Conservation (phyloP, 257 asterid species). For the Solanum lycopersicoides region DNA sequence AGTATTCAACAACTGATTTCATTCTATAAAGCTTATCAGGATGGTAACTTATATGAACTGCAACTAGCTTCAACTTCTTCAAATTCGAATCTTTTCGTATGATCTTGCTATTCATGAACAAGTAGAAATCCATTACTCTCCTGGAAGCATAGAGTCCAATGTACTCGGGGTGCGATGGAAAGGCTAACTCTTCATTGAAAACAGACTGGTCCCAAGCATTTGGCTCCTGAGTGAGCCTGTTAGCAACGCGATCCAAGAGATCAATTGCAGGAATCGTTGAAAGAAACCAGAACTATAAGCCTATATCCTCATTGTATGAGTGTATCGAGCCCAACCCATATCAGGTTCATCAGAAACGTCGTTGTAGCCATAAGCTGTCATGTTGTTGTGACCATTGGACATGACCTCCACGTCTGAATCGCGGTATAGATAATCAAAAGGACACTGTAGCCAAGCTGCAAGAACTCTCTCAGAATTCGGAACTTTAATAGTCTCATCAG, state of each 20-base stretch:
- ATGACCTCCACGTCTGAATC: conserved; percentile 13
- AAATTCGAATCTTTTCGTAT: neutral
- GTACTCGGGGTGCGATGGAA: conserved; percentile 10
- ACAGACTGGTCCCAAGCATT: conserved; percentile 1
- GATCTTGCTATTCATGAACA: conserved; percentile 14
- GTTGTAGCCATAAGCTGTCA: conserved; percentile 11
- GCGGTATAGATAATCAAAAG: conserved; percentile 7
- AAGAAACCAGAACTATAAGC: conserved; percentile 10
- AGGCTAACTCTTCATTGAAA: conserved; percentile 10
- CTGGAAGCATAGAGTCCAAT: conserved; percentile 7
- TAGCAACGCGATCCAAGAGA: conserved; percentile 13
- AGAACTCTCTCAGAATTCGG: conserved; percentile 3
- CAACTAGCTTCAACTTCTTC: conserved; percentile 10
- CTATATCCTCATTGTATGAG: conserved; percentile 18
- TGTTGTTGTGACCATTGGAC: conserved; percentile 7
- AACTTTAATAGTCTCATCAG: neutral
- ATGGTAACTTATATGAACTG: conserved; percentile 8
- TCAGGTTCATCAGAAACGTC: conserved; percentile 11
- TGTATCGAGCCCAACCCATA: conserved; percentile 10
- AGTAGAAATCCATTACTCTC: conserved; percentile 8
- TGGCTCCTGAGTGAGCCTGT: conserved; percentile 2
- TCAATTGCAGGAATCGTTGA: conserved; percentile 9
- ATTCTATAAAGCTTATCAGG: conserved; percentile 8
- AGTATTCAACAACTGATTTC: conserved; percentile 14
- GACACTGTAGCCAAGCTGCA: conserved; percentile 12